Evolutionary conservation across 768 basidiomycete species (phyloP).

Genomic region (Wakefieldia striispora): DNA sequence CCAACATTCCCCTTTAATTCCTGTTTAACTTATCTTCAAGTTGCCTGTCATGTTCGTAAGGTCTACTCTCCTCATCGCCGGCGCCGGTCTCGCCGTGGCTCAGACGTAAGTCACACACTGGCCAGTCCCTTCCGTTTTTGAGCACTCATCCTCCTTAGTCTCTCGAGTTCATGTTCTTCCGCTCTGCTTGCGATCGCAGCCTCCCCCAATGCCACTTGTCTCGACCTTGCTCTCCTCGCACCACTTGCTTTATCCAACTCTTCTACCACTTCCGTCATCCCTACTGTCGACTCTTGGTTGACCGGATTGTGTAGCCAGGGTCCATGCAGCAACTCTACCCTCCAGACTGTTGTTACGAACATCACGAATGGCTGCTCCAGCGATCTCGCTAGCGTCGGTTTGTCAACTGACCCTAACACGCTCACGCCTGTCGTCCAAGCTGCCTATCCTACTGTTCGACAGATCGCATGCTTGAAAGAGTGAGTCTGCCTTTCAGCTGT

Average conservation of each 20-base stretch:
- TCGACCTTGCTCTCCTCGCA: constrained; percentile 37
- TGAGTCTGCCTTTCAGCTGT: constrained; percentile 33
- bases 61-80: constrained; percentile 27
- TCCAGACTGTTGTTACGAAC: constrained; percentile 53
- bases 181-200: constrained; percentile 45
- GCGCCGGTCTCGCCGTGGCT: constrained; percentile 39
- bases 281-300: constrained; percentile 59
- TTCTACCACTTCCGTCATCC: constrained; percentile 33
- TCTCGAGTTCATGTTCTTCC: constrained; percentile 40
- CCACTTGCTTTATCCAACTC: constrained; percentile 27
- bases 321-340: constrained; percentile 58
- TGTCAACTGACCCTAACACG: constrained; percentile 16
- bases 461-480: constrained; percentile 65
- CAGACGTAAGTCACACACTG: constrained; percentile 39
- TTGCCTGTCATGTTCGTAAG: constrained; percentile 25
- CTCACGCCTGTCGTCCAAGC: constrained; percentile 43
- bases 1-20: neutral
- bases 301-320: constrained; percentile 49
- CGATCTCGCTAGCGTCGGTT: constrained; percentile 34
- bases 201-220: constrained; percentile 36
- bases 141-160: constrained; percentile 1
- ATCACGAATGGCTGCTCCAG: constrained; percentile 50
- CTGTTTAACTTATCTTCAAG: neutral
- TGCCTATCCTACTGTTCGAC: constrained; percentile 55
- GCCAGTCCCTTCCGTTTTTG: neutral